A percentile compares a stretch with the other conserved stretches of the same genome.
phyloP scores from a whole-genome alignment of 257 asterid species.

The Echium plantagineum region DNA sequence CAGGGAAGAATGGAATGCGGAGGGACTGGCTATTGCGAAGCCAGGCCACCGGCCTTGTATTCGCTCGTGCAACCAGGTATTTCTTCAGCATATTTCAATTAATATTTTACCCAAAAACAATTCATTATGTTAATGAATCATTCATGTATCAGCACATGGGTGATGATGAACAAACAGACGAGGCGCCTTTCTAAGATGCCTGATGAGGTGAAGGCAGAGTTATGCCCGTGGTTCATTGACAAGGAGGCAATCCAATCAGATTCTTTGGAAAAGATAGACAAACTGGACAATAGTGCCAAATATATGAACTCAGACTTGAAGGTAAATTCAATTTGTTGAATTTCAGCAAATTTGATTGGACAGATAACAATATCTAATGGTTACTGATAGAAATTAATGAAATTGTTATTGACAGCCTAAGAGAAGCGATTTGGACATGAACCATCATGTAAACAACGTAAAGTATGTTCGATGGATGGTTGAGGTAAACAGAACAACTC shows the following conservation, averaged over 20 bases:
- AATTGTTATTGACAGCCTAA: slow-evolving; percentile 45
- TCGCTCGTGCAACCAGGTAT: slow-evolving; percentile 82
- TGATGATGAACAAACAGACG: slow-evolving; percentile 81
- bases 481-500: slow-evolving; percentile 38
- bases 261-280: slow-evolving; percentile 38
- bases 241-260: slow-evolving; percentile 60
- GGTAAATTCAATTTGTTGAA: slow-evolving; percentile 26
- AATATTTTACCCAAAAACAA: not conserved
- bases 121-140: not conserved
- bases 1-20: slow-evolving; percentile 90
- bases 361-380: too few species aligned
- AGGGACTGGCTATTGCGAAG: slow-evolving; percentile 78
- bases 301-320: slow-evolving; percentile 47
- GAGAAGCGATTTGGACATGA: slow-evolving; percentile 94
- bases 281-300: slow-evolving; percentile 43
- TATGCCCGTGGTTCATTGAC: slow-evolving; percentile 70
- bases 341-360: too few species aligned
- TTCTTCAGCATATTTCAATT: not conserved
- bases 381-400: not conserved
- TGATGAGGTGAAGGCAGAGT: slow-evolving; percentile 72
- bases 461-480: slow-evolving; percentile 88
- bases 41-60: slow-evolving; percentile 57
- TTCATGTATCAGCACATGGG: slow-evolving; percentile 57
- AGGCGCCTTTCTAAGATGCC: slow-evolving; percentile 91
- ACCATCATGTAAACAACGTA: slow-evolving; percentile 89